Percentiles rank a stretch among this genome's conserved stretches.
Evolutionary conservation across 2,329 filamentous ascomycete genomes (phyloP).

Genomic region (Triangularia verruculosa): DNA sequence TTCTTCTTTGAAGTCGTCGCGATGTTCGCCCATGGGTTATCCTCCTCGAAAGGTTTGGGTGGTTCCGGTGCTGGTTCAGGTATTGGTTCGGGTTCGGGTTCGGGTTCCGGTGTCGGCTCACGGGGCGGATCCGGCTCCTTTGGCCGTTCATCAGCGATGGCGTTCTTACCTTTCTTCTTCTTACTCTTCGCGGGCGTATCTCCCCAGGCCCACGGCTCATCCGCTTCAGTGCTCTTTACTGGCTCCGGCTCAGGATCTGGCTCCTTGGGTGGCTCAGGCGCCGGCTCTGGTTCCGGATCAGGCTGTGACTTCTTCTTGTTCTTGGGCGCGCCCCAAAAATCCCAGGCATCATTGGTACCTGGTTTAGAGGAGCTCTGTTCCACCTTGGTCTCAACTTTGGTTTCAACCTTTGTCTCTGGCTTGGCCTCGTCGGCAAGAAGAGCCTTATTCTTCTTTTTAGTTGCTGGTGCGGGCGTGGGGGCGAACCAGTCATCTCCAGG

Average conservation of each 20-base stretch:
- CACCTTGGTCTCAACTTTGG: conserved; percentile 21
- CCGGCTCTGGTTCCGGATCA: conserved; percentile 18
- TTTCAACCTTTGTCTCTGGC: too few relatives aligned
- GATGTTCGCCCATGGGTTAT: not conserved
- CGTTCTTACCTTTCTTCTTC: conserved; percentile 31
- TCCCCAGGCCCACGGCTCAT: not conserved
- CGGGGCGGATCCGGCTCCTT: conserved; percentile 15
- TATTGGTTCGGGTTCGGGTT: conserved; percentile 31
- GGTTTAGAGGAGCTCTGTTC: conserved; percentile 29
- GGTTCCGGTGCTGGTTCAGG: not conserved
- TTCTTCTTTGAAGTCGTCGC: not conserved
- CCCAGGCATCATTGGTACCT: conserved; percentile 30
- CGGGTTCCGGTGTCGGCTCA: conserved; percentile 10
- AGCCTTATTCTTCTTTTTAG: conserved; percentile 41
- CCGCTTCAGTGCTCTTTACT: not conserved
- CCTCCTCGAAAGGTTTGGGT: not conserved
- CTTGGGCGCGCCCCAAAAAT: conserved; percentile 30
- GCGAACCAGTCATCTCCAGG: conserved; percentile 30
- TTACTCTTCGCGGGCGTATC: conserved; percentile 13
- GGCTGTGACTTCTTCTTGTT: conserved; percentile 29
- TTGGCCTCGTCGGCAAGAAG: conserved; percentile 27
- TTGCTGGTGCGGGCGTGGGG: conserved; percentile 32
- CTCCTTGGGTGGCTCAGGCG: conserved; percentile 18
- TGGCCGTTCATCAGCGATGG: conserved; percentile 13
- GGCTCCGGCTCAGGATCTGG: conserved; percentile 14